A percentile compares a stretch with the other conserved stretches of the same genome.
Evolutionary conservation across 2,329 filamentous ascomycete species (phyloP).

Genomic region (Tympanopsis confertula): DNA sequence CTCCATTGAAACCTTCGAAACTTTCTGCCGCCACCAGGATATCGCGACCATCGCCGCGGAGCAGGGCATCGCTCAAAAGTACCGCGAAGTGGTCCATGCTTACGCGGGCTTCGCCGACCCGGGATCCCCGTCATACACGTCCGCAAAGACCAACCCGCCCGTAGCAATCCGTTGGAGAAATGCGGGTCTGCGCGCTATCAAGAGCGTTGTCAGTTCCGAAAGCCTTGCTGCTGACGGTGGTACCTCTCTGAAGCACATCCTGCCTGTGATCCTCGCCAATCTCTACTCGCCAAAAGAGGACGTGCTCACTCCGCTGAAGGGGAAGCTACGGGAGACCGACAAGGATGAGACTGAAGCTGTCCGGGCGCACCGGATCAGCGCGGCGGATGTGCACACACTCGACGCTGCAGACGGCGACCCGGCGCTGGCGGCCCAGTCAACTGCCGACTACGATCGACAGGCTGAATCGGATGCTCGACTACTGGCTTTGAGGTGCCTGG

Average conservation of each 20-base stretch:
- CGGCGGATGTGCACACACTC: slow-evolving; percentile 63
- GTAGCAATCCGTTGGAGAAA: slow-evolving; percentile 39
- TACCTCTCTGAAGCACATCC: slow-evolving; percentile 64
- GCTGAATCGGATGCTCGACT: slow-evolving; percentile 82
- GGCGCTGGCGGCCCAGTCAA: slow-evolving; percentile 66
- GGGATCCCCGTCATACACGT: slow-evolving; percentile 13
- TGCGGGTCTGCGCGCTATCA: slow-evolving; percentile 45
- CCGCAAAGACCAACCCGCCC: slow-evolving; percentile 29
- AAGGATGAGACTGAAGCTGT: slow-evolving; percentile 54
- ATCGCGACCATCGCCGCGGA: slow-evolving; percentile 46
- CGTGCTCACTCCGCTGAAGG: slow-evolving; percentile 56
- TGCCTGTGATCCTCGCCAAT: slow-evolving; percentile 80
- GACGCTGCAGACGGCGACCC: slow-evolving; percentile 54
- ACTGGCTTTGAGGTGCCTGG: slow-evolving; percentile 73
- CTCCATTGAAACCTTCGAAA: slow-evolving; percentile 44
- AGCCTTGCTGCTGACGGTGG: slow-evolving; percentile 62
- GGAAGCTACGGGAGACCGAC: slow-evolving; percentile 57
- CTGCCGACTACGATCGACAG: slow-evolving; percentile 76
- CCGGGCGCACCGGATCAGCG: slow-evolving; percentile 61
- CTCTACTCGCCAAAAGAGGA: slow-evolving; percentile 65
- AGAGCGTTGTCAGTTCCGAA: slow-evolving; percentile 63
- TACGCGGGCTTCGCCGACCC: slow-evolving; percentile 46
- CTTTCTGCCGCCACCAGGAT: slow-evolving; percentile 49
- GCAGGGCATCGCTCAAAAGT: slow-evolving; percentile 43
- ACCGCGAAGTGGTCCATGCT: slow-evolving; percentile 41